Evolutionary conservation across 768 basidiomycete genomes (phyloP), one percentile per base, ranked within the genome.

Genomic region (Lanmaoa rubissima): DNA sequence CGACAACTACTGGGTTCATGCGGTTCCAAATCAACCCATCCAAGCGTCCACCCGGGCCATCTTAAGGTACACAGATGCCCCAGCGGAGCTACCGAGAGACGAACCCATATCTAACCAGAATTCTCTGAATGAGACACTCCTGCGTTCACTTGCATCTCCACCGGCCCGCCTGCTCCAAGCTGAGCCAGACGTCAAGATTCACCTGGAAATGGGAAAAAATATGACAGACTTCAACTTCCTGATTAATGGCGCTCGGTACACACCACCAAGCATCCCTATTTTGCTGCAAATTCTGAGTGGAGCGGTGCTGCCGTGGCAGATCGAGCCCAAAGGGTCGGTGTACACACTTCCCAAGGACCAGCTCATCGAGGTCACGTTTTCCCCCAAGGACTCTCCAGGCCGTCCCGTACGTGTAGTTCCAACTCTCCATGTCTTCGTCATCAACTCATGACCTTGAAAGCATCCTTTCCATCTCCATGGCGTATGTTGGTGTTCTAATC

Each of bases 1-100:
- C 31, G 62, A 55, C 43, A 80, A 81, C 65, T 81, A 82, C 59
- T 82, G 72, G 57, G 48, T 59, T 36, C 54, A 52, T 32, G 58
- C 48, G 5, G 39, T 58, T 16, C 54, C 58, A 12, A 61, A 58
- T 11, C 46, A 41, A 13, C 41, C 34, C 12, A 48, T 36, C 13
- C 34, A 47, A 17, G 59, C 24, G 34, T 50, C 40, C 71, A 78
- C 44, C 69, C 75, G 9, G 72, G 62, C 65, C 9, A 59, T 58
- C 42, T 49, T 59, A 17, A 55, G 54, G 48, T 60, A 61, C 32
- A 17, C 28, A 4, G 60, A 51, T 32, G 66, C 63, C 1, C 60
- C 54, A 24, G 39, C 28, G 5, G 39, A 42, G 21, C 54, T 61
- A 1, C 65, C 70, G 11, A 38, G 21, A 24, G 40, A 52, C 19